Percentiles rank a stretch among this genome's conserved stretches.
phyloP scores from a whole-genome alignment of 805 yeast species.

The Saturnispora galanensis region DNA sequence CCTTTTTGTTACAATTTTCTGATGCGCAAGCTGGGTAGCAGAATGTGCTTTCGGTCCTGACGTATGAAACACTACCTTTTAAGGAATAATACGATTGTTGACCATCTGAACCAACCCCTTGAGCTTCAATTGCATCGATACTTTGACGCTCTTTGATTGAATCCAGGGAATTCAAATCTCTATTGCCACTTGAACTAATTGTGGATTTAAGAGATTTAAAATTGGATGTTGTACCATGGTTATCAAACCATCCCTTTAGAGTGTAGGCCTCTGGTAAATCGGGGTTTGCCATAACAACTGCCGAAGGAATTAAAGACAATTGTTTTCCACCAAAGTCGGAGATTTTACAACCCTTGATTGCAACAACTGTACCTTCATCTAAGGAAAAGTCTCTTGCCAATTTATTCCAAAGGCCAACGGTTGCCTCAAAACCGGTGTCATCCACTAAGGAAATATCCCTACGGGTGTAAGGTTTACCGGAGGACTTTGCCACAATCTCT shows the following conservation, averaged over 20 bases:
- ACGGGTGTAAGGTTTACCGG: conserved; percentile 88
- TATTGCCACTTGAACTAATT: conserved; percentile 19
- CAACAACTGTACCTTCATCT: conserved; percentile 76
- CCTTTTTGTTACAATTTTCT: conserved; percentile 76
- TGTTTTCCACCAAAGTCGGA: conserved; percentile 84
- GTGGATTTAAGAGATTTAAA: conserved; percentile 50
- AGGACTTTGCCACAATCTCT: conserved; percentile 73
- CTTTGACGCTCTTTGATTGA: conserved; percentile 51
- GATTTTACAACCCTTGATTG: conserved; percentile 83
- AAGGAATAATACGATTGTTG: conserved; percentile 69
- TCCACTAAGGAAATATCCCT: conserved; percentile 85
- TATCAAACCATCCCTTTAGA: conserved; percentile 92
- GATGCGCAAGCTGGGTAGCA: conserved; percentile 83
- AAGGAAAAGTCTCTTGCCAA: conserved; percentile 68
- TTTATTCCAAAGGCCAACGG: conserved; percentile 85
- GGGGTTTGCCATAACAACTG: conserved; percentile 71
- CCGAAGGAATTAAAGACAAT: conserved; percentile 69
- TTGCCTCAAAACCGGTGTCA: conserved; percentile 63
- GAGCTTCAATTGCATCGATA: conserved; percentile 54
- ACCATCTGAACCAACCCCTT: conserved; percentile 63
- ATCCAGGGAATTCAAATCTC: conserved; percentile 27
- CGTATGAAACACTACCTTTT: conserved; percentile 63
- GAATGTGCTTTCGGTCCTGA: conserved; percentile 60
- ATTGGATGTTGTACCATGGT: conserved; percentile 53
- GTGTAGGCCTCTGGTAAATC: conserved; percentile 81